Base-by-base conservation (phyloP, 495 filamentous ascomycete genomes). In the Penicillium lividum region DNA sequence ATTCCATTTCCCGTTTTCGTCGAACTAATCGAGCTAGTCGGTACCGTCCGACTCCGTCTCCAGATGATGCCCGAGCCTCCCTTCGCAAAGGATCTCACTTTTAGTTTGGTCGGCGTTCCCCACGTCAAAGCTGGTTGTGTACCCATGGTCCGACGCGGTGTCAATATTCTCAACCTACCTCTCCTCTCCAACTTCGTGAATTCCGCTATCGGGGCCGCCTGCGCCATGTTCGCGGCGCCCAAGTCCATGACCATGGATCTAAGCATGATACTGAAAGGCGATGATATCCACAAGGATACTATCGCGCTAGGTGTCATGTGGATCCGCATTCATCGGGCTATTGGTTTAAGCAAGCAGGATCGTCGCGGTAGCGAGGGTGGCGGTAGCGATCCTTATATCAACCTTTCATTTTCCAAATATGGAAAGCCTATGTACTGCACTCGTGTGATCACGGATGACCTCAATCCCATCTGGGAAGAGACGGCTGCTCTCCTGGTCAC, bases 371-470 rank as follows among this genome's bases (percentile, higher is more conserved):
- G 84, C 61, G 76, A 88, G n/a, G 85, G 88, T 51, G 92, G 92
- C n/a, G 92, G 92, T 31, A 95, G 90, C 56, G 93, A 98, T 70
- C 91, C 93, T 0, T 97, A 97, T 68, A 92, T 97, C 69, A 84
- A 82, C 42, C 73, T 88, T 22, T 80, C 85, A 0, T 87, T 88
- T 73, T 86, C 83, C 11, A 96, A 98, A 72, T 98, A 96, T 59
- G 91, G 92, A 47, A 98, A 98, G 77, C 93, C 93, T 10, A 96
- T 96, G 89, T 97, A 97, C 69, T 96, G 92, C 70, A 97, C 93
- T 10, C 85, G 93, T 30, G 92, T 98, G 30, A 97, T 98, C 56
- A 89, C 91, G 13, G 93, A 97, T 68, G 90, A 97, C 62, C 79
- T 98, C 42, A 97, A 98, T 64, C 93, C 93, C 0, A 84, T 97